phyloP scores from a whole-genome alignment of 179 eudicot genomes.

The Sideroxylon spinosum region DNA sequence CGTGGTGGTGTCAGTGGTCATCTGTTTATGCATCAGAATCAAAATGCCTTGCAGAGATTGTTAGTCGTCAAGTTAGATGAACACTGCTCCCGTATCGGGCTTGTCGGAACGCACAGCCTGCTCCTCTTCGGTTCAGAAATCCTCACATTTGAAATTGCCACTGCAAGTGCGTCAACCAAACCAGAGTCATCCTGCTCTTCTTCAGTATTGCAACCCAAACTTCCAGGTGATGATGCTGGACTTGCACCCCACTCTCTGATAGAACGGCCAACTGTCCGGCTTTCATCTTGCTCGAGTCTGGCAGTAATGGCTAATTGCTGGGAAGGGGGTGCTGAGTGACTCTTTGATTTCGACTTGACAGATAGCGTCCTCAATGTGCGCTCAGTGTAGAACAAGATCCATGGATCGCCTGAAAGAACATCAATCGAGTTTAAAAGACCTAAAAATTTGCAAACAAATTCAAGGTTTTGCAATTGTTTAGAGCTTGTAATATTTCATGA shows the following conservation, averaged over 20 bases:
- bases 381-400: constrained; percentile 72
- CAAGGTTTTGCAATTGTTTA: background rate
- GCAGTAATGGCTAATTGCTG: constrained; percentile 22
- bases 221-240: constrained; percentile 28
- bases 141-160: constrained; percentile 70
- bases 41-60: constrained; percentile 89
- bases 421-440: background rate
- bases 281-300: constrained; percentile 31
- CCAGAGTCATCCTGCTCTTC: constrained; percentile 48
- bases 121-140: constrained; percentile 83
- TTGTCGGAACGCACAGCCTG: constrained; percentile 60
- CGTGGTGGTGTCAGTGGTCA: constrained; percentile 18
- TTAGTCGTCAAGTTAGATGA: constrained; percentile 74
- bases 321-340: constrained; percentile 29
- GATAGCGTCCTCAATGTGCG: constrained; percentile 43
- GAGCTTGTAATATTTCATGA: background rate
- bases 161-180: constrained; percentile 79
- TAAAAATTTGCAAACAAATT: background rate
- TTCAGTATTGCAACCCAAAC: constrained; percentile 15
- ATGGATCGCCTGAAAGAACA: constrained; percentile 68
- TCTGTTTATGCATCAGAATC: constrained; percentile 22
- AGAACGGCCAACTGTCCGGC: constrained; percentile 16
- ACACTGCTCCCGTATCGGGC: constrained; percentile 56
- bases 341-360: constrained; percentile 41
- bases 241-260: constrained; percentile 24